Evolutionary conservation across 495 filamentous ascomycete species (phyloP).

Genomic region (Halenospora varia): DNA sequence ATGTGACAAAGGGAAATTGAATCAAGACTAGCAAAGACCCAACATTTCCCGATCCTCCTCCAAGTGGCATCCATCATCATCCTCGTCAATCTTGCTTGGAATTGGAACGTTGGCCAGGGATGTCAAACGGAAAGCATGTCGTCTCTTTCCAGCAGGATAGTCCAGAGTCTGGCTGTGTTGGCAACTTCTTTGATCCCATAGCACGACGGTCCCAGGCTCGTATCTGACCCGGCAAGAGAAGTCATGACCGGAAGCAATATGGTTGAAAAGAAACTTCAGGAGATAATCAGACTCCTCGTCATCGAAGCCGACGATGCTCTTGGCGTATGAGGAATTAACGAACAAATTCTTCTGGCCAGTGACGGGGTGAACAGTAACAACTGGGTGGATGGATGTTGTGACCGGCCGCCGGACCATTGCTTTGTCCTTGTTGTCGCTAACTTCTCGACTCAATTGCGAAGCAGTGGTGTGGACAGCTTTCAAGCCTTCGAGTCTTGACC

Average conservation of each 20-base stretch:
- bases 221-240: neutral
- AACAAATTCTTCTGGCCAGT: constrained; percentile 73
- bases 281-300: constrained; percentile 57
- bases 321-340: constrained; percentile 54
- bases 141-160: neutral
- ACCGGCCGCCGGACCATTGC: neutral
- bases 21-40: neutral
- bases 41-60: neutral
- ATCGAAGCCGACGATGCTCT: constrained; percentile 59
- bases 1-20: neutral
- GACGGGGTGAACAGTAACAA: constrained; percentile 54
- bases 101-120: neutral
- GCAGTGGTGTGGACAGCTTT: neutral
- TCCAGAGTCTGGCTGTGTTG: neutral
- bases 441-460: constrained; percentile 11
- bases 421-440: neutral
- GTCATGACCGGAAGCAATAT: neutral
- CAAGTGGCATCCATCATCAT: neutral
- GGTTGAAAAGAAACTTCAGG: constrained; percentile 51
- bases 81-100: neutral
- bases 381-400: constrained; percentile 36
- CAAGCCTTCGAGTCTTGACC: constrained; percentile 48
- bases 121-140: neutral
- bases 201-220: neutral
- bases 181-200: neutral